Base-by-base conservation (phyloP, 108 stramenopile genomes). In the Craspedostauros australis region DNA sequence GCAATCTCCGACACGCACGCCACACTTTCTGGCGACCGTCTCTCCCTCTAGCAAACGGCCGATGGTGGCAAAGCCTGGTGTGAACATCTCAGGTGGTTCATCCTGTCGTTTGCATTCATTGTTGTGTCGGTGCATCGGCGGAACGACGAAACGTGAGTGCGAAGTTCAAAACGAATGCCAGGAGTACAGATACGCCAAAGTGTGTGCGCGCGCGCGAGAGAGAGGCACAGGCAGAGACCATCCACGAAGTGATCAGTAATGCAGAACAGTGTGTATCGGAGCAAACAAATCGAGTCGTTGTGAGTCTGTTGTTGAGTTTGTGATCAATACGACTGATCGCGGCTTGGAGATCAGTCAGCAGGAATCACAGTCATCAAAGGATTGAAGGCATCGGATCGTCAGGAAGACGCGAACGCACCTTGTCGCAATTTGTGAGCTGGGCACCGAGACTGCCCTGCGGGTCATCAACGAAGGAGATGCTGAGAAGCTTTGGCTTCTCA, bases 1-100 rank as follows among this genome's bases (percentile, higher is more conserved):
- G 37, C 60, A 65, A 62, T 89, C 88, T 2, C 77, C 81, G 1
- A 80, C 75, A 25, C 68, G 52, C 27, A 86, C 84, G 33, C 80
- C 88, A 39, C 52, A 55, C 43, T 71, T 70, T n/a, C 50, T 27
- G 9, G 84, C 88, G 0, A 89, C 57, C n/a, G 78, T 80, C 12
- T 77, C 73, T 20, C 76, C 74, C 25, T 64, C 62, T 2, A 85
- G 30, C 33, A 89, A 44, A 0, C 57, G 48, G 0, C 73, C 80
- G 9, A 89, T 65, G 14, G 72, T 54, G 19, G 84, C 84, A 56
- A 72, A 89, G 21, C 79, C 75, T 5, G 88, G 88, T 7, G 62
- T 22, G 50, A 84, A 85, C 84, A 89, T 89, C 46, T 87, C 85
- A 39, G 59, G 61, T 22, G 81, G 66, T 16, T 77, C 54, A 1